Evolutionary conservation across 345 rosid species (phyloP), one percentile per base, ranked within the genome.

Genomic region (Lepidium aucheri): DNA sequence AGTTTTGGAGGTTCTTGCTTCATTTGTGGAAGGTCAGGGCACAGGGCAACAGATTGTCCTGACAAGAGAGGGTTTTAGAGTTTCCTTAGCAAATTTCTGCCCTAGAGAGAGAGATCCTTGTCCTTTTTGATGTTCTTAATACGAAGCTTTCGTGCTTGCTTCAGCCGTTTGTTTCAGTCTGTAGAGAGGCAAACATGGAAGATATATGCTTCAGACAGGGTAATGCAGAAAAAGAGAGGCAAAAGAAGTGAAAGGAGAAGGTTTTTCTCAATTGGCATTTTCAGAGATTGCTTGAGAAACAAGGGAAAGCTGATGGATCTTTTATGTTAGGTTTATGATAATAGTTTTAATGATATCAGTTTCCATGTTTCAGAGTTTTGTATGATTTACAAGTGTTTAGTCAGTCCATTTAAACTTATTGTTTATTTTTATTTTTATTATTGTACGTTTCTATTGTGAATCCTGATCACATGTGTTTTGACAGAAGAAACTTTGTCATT

Each of bases 41-140:
- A 94, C 65, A 85, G 85, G 78, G 90, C 99, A 73, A 63, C 99
- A 28, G 92, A 94, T 65, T 94, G 96, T 75, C 90, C 95, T 32
- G 79, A 61, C 68, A 81, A 80, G 70, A 52, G 64, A 36, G 84
- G 68, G 16, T 86, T 66, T 65, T 85, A 81, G 53, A 79, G 17
- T 24, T 39, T 0, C 24, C 22, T 5, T 7, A 20, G 8, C 13
- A 3, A 40, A 30, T 16, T 44, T 67, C 64, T 74, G 69, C 68
- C 41, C 58, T 39, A 20, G 66, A 39, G 50, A 7, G 46, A 50
- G 47, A 55, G 16, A 70, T 55, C 70, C 52, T 47, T 64, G 70
- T 65, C 46, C 63, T 53, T 47, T 70, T 63, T 63, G 60, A 70
- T 63, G 69, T 41, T 40, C 70, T 30, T 72, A 9, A 47, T 63